Evolutionary conservation across 2,329 filamentous ascomycete genomes (phyloP), one percentile per base, ranked within the genome.

Genomic region (Aureobasidium sp.): DNA sequence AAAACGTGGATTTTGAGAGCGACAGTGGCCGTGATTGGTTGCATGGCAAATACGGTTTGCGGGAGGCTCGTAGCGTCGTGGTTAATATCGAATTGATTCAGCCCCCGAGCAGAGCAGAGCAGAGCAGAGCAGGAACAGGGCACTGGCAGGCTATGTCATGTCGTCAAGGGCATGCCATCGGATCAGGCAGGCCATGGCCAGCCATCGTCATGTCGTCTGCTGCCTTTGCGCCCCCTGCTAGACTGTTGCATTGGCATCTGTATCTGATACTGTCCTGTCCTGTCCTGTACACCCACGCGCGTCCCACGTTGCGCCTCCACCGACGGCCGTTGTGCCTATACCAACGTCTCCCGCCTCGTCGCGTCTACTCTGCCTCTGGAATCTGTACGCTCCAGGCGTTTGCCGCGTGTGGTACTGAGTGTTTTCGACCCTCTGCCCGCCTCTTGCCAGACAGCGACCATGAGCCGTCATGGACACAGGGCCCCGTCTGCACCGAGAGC

Each of bases 381-480:
- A 12, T 17, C 35, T 32, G 21, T 41, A 27, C 19, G 6, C 17
- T 10, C 14, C 25, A 25, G 25, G 8, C 25, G 21, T 34, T 22
- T 27, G 19, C 19, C n/a, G n/a, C n/a, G n/a, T 34, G 41, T 45
- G 41, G 27, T 19, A 22, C 19, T n/a, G n/a, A n/a, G n/a, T n/a
- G n/a, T n/a, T n/a, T n/a, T 39, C 35, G 45, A 38, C 11, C 16
- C 11, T 17, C 34, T 50, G 34, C 34, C 44, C 24, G 7, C 32
- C 17, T 34, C 22, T 21, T 29, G 24, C 32, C 16, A 29, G 45
- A 14, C 37, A 41, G 37, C 48, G 48, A 34, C 19, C 48, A 51
- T 51, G 48, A 51, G 37, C 48, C 34, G 48, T 25, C 27, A 51
- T 51, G 48, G 48, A 51, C 37, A 51, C 35, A 16, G 37, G 27